Percentiles rank a stretch among this genome's conserved stretches.
These are phyloP conservation scores for Graphium sp. DNA, from an alignment of 2,329 filamentous ascomycete species.

Conservation along the genomic window DNA sequence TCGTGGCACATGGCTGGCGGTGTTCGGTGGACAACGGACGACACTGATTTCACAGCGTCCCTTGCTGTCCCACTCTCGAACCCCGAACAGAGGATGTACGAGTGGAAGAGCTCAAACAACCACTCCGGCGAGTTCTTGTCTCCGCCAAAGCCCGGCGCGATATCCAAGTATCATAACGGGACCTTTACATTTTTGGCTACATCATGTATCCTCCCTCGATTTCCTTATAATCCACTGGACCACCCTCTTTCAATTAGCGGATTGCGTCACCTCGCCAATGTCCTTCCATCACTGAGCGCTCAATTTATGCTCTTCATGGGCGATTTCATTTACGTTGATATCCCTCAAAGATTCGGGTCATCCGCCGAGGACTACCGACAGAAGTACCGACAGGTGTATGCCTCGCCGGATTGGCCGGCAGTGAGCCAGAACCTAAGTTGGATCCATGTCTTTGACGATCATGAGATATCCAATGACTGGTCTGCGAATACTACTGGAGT, in stretches of 20 bases:
- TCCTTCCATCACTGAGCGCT: constrained; percentile 53
- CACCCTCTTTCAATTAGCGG: constrained; percentile 74
- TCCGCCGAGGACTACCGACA: constrained; percentile 63
- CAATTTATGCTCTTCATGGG: constrained; percentile 73
- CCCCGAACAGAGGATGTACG: constrained; percentile 56
- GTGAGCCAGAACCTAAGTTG: constrained; percentile 72
- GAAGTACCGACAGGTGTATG: constrained; percentile 92
- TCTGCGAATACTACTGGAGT: constrained; percentile 64
- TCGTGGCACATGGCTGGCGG: constrained; percentile 52
- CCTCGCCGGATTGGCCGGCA: constrained; percentile 76
- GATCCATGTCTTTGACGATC: constrained; percentile 94
- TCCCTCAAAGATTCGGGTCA: constrained; percentile 63
- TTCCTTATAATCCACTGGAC: constrained; percentile 75
- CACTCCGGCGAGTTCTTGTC: constrained; percentile 69
- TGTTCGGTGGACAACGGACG: constrained; percentile 49
- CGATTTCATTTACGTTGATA: constrained; percentile 84
- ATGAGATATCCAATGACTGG: constrained; percentile 95
- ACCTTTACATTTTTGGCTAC: constrained; percentile 84
- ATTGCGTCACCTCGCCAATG: constrained; percentile 57
- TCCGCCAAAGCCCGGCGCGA: constrained; percentile 52
- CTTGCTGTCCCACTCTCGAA: constrained; percentile 48
- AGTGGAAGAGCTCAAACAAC: constrained; percentile 77
- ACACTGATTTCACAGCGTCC: constrained; percentile 67
- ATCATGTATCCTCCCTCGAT: constrained; percentile 73
- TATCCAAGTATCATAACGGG: constrained; percentile 41